Base-by-base conservation (phyloP, 768 basidiomycete genomes). In the Mycena metata region DNA sequence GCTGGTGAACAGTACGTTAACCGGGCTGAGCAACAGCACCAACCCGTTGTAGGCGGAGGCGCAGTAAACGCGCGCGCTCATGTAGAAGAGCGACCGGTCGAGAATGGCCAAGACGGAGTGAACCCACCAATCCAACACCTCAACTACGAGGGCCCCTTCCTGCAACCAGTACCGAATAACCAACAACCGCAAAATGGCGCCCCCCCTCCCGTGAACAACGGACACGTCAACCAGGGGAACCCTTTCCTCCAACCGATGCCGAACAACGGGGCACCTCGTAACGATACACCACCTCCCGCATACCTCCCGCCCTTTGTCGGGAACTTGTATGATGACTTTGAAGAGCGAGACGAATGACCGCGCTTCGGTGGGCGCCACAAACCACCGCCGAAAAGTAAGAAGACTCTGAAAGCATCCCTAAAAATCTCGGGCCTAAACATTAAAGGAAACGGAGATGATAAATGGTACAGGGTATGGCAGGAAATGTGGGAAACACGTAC, bases 341-440 rank as follows among this genome's bases (percentile, higher is more conserved):
- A n/a, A n/a, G n/a, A n/a, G n/a, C n/a, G n/a, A n/a, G n/a, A n/a
- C n/a, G n/a, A n/a, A n/a, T n/a, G n/a, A n/a, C n/a, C n/a, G n/a
- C n/a, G n/a, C n/a, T n/a, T n/a, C n/a, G n/a, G n/a, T n/a, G n/a
- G n/a, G n/a, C n/a, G n/a, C n/a, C n/a, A n/a, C n/a, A n/a, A n/a
- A n/a, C n/a, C n/a, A n/a, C n/a, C n/a, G n/a, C n/a, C 5, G 19
- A 42, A 19, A 13, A 17, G 55, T 17, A 58, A 33, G 21, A 66
- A 66, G 26, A 66, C 58, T 41, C 49, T 54, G 2, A 62, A 60
- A 35, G 68, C 68, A 16, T 35, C 47, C 2, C 36, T 66, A 1
- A 59, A 49, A 41, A 19, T 69, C 12, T 26, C 64, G n/a, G 43
- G 8, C 8, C 16, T 43, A 5, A 43, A 43, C 16, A 43, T 43